These are phyloP conservation scores for Quercus suber DNA, from an alignment of 306 rosid genomes.

Conservation along the genomic window DNA sequence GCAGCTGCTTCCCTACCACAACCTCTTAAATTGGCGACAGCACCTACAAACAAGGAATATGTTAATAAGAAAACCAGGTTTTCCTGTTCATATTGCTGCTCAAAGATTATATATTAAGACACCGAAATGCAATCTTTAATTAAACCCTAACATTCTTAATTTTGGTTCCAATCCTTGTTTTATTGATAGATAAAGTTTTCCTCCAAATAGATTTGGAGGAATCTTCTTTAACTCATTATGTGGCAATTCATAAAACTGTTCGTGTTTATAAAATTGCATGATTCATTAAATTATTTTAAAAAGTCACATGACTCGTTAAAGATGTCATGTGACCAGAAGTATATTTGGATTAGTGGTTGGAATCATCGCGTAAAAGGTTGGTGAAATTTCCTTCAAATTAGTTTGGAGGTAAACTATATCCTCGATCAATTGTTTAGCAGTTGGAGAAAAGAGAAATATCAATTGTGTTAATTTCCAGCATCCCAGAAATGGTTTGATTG, in stretches of 20 bases:
- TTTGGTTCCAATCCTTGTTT: background rate
- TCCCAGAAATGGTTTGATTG: background rate
- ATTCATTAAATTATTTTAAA: no score
- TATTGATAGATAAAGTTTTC: no score
- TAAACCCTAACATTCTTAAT: background rate
- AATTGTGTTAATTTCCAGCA: background rate
- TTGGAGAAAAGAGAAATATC: background rate
- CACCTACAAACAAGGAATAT: constrained; percentile 50
- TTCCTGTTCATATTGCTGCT: background rate
- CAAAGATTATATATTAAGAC: background rate
- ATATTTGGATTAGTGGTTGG: no score
- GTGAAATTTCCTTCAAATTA: no score
- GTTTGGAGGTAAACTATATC: no score
- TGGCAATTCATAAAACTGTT: no score
- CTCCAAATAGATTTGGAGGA: no score
- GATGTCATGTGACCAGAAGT: no score
- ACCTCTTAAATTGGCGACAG: constrained; percentile 95
- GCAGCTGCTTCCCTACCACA: constrained; percentile 97
- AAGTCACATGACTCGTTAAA: no score
- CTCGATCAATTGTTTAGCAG: background rate
- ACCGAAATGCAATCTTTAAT: background rate
- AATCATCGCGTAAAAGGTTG: no score
- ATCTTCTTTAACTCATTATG: no score
- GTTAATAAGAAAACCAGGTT: constrained; percentile 1
- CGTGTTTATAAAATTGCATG: no score